A percentile compares a stretch with the other conserved stretches of the same genome.
phyloP scores from a whole-genome alignment of 164 flowering plant genomes.

The Euptelea pleiosperma region DNA sequence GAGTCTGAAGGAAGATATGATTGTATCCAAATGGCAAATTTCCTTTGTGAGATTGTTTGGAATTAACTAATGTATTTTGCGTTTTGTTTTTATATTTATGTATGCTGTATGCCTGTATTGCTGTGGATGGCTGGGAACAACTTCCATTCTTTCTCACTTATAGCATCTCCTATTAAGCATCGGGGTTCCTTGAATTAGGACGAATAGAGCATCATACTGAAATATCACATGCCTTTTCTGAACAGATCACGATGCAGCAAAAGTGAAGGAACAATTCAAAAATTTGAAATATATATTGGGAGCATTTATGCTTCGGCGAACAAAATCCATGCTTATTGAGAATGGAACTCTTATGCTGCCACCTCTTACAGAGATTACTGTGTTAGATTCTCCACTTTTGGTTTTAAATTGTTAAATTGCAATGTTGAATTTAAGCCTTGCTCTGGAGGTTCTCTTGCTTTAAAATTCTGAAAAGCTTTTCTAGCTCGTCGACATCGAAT shows the following conservation, averaged over 20 bases:
- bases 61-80: neutral
- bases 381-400: conserved; percentile 48
- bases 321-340: conserved; percentile 74
- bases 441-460: conserved; percentile 3
- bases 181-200: neutral
- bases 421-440: neutral
- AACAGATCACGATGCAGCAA: conserved; percentile 43
- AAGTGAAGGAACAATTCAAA: conserved; percentile 42
- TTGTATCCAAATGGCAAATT: neutral
- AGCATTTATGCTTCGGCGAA: conserved; percentile 89
- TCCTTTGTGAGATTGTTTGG: neutral
- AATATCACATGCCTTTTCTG: conserved; percentile 14
- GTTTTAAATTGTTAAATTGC: conserved; percentile 6
- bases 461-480: neutral
- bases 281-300: conserved; percentile 52
- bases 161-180: neutral
- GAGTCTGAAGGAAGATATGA: conserved; percentile 1
- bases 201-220: conserved; percentile 11
- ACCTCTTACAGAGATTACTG: conserved; percentile 81
- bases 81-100: neutral
- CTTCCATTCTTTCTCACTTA: neutral
- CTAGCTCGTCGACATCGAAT: neutral
- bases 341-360: conserved; percentile 71
- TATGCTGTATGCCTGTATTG: neutral
- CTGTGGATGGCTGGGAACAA: neutral